Conservation (phyloP, 2,329 filamentous ascomycete genomes). For the Neopestalotiopsis clavispora region DNA sequence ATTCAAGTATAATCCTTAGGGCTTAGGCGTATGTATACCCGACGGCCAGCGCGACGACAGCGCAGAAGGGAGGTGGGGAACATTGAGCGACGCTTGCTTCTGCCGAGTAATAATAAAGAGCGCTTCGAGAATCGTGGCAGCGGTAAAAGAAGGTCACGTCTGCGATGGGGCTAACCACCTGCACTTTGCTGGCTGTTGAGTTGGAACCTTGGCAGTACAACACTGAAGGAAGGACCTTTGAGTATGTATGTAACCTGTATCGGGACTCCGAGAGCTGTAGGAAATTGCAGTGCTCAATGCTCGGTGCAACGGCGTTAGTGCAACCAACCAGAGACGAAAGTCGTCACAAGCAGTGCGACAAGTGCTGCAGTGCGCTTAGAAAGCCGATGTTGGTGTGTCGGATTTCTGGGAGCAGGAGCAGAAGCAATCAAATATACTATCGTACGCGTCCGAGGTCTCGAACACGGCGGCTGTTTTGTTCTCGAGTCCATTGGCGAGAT, state of each 20-base stretch:
- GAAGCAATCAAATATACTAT: neutral
- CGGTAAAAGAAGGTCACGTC: too few relatives aligned
- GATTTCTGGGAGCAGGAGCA: neutral
- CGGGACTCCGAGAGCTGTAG: too few relatives aligned
- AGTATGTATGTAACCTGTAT: neutral
- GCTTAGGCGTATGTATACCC: too few relatives aligned
- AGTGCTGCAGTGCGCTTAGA: constrained; percentile 18
- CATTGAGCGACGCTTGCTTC: too few relatives aligned
- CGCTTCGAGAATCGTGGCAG: too few relatives aligned
- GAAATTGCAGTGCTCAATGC: constrained; percentile 15
- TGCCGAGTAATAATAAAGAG: too few relatives aligned
- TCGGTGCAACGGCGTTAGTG: constrained; percentile 16
- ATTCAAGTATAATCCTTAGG: neutral
- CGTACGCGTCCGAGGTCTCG: neutral
- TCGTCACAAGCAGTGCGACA: neutral
- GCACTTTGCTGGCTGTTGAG: neutral
- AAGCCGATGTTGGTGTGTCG: neutral
- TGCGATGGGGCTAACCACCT: too few relatives aligned
- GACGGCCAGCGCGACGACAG: too few relatives aligned
- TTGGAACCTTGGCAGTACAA: neutral
- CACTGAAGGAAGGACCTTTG: neutral
- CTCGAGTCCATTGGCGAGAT: constrained; percentile 2
- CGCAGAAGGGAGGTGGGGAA: too few relatives aligned
- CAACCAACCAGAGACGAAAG: constrained; percentile 13
- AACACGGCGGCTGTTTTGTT: neutral